Evolutionary conservation across 2,329 filamentous ascomycete species (phyloP).

Genomic region (Magnaporthales sp.): DNA sequence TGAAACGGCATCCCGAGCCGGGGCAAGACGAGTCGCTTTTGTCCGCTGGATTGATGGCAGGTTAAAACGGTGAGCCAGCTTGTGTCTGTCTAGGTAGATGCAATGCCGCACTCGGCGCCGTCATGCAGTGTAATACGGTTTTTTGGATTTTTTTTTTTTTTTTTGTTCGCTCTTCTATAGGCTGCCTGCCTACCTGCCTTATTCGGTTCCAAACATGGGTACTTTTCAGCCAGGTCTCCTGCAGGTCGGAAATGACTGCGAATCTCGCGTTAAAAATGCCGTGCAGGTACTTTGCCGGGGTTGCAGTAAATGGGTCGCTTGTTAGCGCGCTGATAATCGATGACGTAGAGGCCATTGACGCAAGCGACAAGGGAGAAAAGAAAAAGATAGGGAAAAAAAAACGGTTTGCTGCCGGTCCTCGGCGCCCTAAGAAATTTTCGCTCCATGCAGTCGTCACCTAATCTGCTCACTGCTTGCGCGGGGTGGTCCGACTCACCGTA

Average conservation of each 20-base stretch:
- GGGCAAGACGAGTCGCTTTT: background rate
- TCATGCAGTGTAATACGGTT: background rate
- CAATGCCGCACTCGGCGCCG: background rate
- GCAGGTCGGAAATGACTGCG: background rate
- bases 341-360: background rate
- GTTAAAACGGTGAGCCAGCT: background rate
- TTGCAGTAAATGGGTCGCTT: background rate
- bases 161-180: background rate
- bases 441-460: background rate
- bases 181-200: background rate
- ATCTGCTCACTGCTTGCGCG: background rate
- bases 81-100: background rate
- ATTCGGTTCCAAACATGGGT: background rate
- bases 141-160: background rate
- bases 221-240: background rate
- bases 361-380: background rate
- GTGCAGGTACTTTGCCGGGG: background rate
- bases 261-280: background rate
- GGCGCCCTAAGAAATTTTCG: background rate
- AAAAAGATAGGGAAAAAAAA: background rate
- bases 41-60: background rate
- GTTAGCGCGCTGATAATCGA: background rate
- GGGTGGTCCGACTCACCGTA: background rate
- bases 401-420: background rate
- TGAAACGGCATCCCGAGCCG: background rate